Base-by-base conservation (phyloP, 768 basidiomycete genomes). In the Phanerochaete sordida region DNA sequence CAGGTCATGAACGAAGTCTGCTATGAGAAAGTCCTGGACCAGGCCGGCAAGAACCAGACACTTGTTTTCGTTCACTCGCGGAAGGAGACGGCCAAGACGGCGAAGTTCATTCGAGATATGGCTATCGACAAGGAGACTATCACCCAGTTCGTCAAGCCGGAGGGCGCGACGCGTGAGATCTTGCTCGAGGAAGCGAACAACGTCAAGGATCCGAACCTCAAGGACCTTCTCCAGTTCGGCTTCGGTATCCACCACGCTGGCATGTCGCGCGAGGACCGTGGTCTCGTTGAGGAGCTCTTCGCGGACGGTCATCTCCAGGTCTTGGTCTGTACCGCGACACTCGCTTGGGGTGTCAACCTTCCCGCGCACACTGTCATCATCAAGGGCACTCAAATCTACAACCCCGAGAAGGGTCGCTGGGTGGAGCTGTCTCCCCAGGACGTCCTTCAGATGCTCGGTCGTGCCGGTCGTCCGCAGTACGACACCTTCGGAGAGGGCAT, bases 361-460 rank as follows among this genome's bases (percentile, higher is more conserved):
- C 97, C 97, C 2, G 96, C 95, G 1, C 97, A 98, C 64, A 90
- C 93, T 8, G 96, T 98, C 75, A 94, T 98, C 77, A 98, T 99
- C 81, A 99, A 98, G 72, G 97, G 97, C n/a, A 98, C 97, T 0
- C 95, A 98, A 75, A 95, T 98, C 62, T 99, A 98, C 76, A 98
- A 97, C 73, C 97, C 97, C 0, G 95, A 97, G 75, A 97, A 98
- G 75, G 97, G 97, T 21, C 86, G 91, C 3, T 99, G 97, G 97
- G 90, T 91, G 3, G 97, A 98, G 72, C 76, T 98, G 6, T 95
- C 93, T 1, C 86, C 89, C 0, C 97, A 98, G 73, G 97, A 98
- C 70, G 95, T 98, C 0, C 77, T 99, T 4, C 97, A 99, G 75
- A 98, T 99, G 97, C 86, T 98, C 2, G 97, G 97, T 50, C 88